Evolutionary conservation across 2,329 filamentous ascomycete genomes (phyloP).

Genomic region (Cladosporium sphaerospermum): DNA sequence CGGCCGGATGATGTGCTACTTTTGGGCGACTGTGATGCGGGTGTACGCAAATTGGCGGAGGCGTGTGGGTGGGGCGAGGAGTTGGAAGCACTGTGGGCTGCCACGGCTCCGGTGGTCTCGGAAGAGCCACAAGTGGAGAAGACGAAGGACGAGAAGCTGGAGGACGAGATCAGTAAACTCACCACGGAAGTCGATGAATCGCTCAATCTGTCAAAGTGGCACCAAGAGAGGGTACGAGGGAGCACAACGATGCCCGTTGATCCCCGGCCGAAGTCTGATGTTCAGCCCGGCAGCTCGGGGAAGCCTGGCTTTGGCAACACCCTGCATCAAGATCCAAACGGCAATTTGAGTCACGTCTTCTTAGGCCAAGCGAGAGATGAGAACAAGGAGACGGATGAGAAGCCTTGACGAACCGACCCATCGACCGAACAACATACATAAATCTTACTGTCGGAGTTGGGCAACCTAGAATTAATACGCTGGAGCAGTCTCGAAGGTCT

Average conservation of each 20-base stretch:
- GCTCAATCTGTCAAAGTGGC: constrained; percentile 42
- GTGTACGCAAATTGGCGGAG: constrained; percentile 70
- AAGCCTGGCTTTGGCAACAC: background rate
- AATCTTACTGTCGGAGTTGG: too few species aligned
- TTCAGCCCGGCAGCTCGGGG: constrained; percentile 5
- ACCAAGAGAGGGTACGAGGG: constrained; percentile 33
- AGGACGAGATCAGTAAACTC: constrained; percentile 53
- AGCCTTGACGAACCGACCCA: background rate
- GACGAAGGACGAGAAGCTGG: constrained; percentile 50
- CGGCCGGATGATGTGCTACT: constrained; percentile 77
- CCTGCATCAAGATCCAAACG: constrained; percentile 1
- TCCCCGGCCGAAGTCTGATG: background rate
- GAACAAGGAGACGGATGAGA: background rate
- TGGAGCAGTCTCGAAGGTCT: too few species aligned
- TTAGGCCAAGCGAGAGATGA: background rate
- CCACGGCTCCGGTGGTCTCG: constrained; percentile 51
- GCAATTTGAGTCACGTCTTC: constrained; percentile 5
- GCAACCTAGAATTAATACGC: too few species aligned
- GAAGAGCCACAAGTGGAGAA: constrained; percentile 24
- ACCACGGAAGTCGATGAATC: constrained; percentile 54
- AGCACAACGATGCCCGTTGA: background rate
- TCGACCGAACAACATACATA: too few species aligned
- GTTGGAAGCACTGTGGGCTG: constrained; percentile 68
- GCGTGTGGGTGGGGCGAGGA: constrained; percentile 81
- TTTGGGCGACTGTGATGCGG: constrained; percentile 75